Evolutionary conservation across 2,329 filamentous ascomycete species (phyloP).

Genomic region (Exophiala phaeomuriformis): DNA sequence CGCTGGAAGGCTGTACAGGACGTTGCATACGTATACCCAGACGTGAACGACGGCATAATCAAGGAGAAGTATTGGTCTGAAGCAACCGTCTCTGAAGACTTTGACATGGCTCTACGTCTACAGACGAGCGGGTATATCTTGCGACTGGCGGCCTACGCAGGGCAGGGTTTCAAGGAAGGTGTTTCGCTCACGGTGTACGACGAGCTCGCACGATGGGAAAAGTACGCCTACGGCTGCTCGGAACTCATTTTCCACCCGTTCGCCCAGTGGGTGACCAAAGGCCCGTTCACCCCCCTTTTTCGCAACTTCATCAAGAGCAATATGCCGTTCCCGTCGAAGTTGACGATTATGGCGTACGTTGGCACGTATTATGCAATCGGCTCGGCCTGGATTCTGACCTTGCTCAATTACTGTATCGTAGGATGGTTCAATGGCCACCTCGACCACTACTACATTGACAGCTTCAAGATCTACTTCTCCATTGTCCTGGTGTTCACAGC

Average conservation of each 20-base stretch:
- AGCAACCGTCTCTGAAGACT: slow-evolving; percentile 68
- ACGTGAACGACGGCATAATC: slow-evolving; percentile 41
- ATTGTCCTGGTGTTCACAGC: slow-evolving; percentile 60
- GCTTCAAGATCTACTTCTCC: slow-evolving; percentile 56
- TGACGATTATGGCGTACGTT: slow-evolving; percentile 65
- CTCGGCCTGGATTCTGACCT: slow-evolving; percentile 58
- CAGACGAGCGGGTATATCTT: slow-evolving; percentile 62
- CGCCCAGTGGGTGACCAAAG: slow-evolving; percentile 62
- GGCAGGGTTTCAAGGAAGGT: slow-evolving; percentile 67
- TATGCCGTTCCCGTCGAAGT: slow-evolving; percentile 53
- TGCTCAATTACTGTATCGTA: slow-evolving; percentile 63
- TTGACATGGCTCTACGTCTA: slow-evolving; percentile 65
- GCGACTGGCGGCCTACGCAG: slow-evolving; percentile 61
- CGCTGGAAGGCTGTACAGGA: slow-evolving; percentile 60
- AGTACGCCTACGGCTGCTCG: slow-evolving; percentile 78
- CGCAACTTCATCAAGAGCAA: slow-evolving; percentile 63
- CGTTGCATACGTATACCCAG: slow-evolving; percentile 45
- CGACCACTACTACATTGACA: slow-evolving; percentile 61
- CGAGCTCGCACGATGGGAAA: slow-evolving; percentile 77
- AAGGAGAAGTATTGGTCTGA: slow-evolving; percentile 68
- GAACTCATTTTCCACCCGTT: slow-evolving; percentile 75
- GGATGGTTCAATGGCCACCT: slow-evolving; percentile 63
- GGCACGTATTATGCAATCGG: slow-evolving; percentile 67
- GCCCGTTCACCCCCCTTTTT: slow-evolving; percentile 75
- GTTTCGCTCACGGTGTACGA: slow-evolving; percentile 80